Percentiles rank a stretch among this genome's conserved stretches.
Evolutionary conservation across 2,329 filamentous ascomycete species (phyloP).

Genomic region (Pyrenophora seminiperda): DNA sequence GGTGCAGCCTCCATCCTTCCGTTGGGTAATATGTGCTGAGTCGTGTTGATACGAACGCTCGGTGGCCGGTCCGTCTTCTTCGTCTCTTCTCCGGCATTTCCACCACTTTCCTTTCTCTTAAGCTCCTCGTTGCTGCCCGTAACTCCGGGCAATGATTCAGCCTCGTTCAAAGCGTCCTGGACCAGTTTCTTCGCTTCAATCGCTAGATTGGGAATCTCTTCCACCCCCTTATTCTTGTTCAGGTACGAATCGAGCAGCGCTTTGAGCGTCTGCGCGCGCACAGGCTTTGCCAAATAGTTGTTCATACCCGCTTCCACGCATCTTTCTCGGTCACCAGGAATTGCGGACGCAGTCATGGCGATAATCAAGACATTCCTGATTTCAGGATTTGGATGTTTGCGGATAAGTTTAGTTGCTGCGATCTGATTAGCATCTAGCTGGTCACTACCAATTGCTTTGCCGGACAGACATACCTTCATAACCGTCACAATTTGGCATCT

Average conservation of each 20-base stretch:
- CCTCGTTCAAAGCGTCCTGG: conserved; percentile 36
- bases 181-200: conserved; percentile 54
- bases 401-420: conserved; percentile 76
- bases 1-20: conserved; percentile 14
- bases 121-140: conserved; percentile 2
- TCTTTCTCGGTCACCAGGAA: conserved; percentile 91
- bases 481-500: conserved; percentile 92
- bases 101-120: background rate
- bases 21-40: conserved; percentile 20
- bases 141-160: conserved; percentile 6
- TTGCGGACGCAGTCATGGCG: conserved; percentile 95
- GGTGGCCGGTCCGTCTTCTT: conserved; percentile 18
- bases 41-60: conserved; percentile 22
- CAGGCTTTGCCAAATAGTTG: conserved; percentile 93
- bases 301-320: conserved; percentile 91
- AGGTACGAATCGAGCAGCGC: conserved; percentile 77
- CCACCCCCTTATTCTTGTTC: conserved; percentile 52
- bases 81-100: background rate
- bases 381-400: conserved; percentile 73
- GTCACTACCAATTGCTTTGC: background rate
- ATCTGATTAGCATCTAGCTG: conserved; percentile 16
- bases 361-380: conserved; percentile 89
- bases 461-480: conserved; percentile 64
- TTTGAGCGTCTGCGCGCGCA: conserved; percentile 85
- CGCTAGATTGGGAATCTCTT: conserved; percentile 51